Conservation (phyloP, 495 filamentous ascomycete genomes). For the Collariella sp. region DNA sequence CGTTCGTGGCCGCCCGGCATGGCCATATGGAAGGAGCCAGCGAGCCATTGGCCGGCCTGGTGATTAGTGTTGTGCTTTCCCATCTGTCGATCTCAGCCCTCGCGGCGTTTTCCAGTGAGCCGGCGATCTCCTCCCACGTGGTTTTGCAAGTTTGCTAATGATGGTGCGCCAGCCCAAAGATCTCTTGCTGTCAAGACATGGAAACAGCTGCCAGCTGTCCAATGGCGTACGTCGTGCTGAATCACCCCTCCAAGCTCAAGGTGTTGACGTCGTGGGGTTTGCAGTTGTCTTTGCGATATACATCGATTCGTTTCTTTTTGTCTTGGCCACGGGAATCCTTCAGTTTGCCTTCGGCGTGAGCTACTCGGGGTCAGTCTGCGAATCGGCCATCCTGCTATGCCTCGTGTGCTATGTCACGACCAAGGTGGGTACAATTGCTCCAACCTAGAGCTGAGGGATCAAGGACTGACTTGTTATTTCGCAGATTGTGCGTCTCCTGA, state of each 20-base stretch:
- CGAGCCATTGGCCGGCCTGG: conserved; percentile 29
- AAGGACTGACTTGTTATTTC: conserved; percentile 1
- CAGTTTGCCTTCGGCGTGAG: conserved; percentile 43
- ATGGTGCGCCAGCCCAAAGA: conserved; percentile 27
- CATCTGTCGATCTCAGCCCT: conserved; percentile 36
- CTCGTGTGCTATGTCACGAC: conserved; percentile 45
- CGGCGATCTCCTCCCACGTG: background rate
- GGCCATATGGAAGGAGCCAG: background rate
- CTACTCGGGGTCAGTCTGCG: conserved; percentile 33
- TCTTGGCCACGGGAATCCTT: conserved; percentile 42
- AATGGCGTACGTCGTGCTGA: conserved; percentile 34
- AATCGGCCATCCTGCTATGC: conserved; percentile 43
- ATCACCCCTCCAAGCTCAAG: background rate
- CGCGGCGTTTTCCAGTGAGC: conserved; percentile 40
- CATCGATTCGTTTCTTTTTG: conserved; percentile 42
- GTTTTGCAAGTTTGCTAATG: background rate
- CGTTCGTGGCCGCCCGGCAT: background rate
- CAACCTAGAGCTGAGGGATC: background rate
- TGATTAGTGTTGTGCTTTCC: conserved; percentile 36
- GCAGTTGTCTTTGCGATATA: conserved; percentile 46
- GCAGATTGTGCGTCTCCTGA: conserved; percentile 32
- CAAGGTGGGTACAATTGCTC: conserved; percentile 30
- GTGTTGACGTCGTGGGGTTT: background rate
- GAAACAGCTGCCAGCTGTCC: conserved; percentile 37
- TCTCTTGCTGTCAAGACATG: conserved; percentile 33